Evolutionary conservation across 345 rosid species (phyloP), one percentile per base, ranked within the genome.

Genomic region (Isatis tinctoria): DNA sequence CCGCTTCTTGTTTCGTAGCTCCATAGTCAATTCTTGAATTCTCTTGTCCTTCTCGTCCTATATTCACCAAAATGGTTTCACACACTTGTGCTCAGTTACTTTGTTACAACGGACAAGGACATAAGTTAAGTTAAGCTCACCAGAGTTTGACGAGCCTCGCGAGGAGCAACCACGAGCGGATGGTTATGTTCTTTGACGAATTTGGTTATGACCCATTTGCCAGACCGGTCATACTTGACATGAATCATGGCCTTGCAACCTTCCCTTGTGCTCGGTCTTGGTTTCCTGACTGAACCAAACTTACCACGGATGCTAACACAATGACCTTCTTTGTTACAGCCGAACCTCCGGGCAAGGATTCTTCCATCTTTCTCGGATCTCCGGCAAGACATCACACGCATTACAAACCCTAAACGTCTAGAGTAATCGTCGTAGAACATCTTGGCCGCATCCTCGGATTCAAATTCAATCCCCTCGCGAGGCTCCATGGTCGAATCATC

Each of bases 341-440:
- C 97, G 56, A 93, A 85, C 75, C 98, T 84, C 52, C 97, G 88
- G 1, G 97, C 97, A 59, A 93, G 84, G 63, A 90, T 86, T 85
- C 86, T 85, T 51, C 97, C 96, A 66, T 93, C 97, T 77, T 89
- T 89, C 80, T 90, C 98, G 2, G 98, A 93, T 36, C 93, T 92
- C 5, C 97, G 90, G 60, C 98, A 93, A 73, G 96, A 88, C 97
- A 90, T 90, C 64, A 90, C 96, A 13, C 96, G 98, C 96, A 93
- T 93, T 1, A 90, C 97, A 67, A 93, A 93, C 8, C 98, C 98
- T 69, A 89, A 67, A 37, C 32, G 78, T 32, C 93, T 85, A 4
- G 98, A 89, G 85, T 93, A 93, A 41, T 87, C 90, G 48, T 88
- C 98, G 37, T 93, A 90, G 65, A 88, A 90, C 49, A 90, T 61